A percentile compares a stretch with the other conserved stretches of the same genome.
These are phyloP conservation scores for Melanomma pulvis-pyrius DNA, from an alignment of 495 filamentous ascomycete genomes.

Conservation along the genomic window DNA sequence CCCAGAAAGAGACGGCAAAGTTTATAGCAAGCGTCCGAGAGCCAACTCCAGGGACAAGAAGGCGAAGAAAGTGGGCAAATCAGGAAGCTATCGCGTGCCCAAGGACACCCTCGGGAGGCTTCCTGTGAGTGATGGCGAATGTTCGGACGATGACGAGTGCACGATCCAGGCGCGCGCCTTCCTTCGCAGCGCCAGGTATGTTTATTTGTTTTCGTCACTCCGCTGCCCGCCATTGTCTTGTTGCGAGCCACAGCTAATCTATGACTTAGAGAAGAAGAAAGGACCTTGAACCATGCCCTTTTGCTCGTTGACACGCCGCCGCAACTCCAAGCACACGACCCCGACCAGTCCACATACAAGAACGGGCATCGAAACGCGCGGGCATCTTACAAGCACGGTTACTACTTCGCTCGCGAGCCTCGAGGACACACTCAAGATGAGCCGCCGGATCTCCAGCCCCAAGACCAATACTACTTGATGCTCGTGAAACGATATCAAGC, in stretches of 20 bases:
- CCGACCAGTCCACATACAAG: slow-evolving; percentile 36
- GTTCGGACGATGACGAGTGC: slow-evolving; percentile 12
- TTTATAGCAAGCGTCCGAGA: not conserved
- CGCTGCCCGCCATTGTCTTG: not conserved
- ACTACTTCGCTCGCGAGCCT: slow-evolving; percentile 58
- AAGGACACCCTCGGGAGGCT: slow-evolving; percentile 9
- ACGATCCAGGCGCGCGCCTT: slow-evolving; percentile 33
- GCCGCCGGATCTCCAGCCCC: slow-evolving; percentile 42
- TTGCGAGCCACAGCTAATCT: not conserved
- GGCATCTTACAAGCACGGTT: slow-evolving; percentile 70
- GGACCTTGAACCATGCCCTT: slow-evolving; percentile 12
- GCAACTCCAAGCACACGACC: slow-evolving; percentile 15
- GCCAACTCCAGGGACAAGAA: slow-evolving; percentile 1
- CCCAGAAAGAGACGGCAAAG: not conserved
- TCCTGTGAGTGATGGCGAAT: slow-evolving; percentile 18
- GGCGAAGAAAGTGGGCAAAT: not conserved
- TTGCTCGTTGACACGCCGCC: slow-evolving; percentile 18
- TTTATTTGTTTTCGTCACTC: not conserved
- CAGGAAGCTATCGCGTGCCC: not conserved
- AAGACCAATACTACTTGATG: slow-evolving; percentile 63
- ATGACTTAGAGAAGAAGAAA: slow-evolving; percentile 25
- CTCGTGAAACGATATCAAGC: slow-evolving; percentile 62
- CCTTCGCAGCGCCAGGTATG: slow-evolving; percentile 40
- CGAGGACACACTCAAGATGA: not conserved
- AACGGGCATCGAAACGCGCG: slow-evolving; percentile 50